phyloP scores from a whole-genome alignment of 2,329 filamentous ascomycete species.

The Ceratocystis cacaofunesta region DNA sequence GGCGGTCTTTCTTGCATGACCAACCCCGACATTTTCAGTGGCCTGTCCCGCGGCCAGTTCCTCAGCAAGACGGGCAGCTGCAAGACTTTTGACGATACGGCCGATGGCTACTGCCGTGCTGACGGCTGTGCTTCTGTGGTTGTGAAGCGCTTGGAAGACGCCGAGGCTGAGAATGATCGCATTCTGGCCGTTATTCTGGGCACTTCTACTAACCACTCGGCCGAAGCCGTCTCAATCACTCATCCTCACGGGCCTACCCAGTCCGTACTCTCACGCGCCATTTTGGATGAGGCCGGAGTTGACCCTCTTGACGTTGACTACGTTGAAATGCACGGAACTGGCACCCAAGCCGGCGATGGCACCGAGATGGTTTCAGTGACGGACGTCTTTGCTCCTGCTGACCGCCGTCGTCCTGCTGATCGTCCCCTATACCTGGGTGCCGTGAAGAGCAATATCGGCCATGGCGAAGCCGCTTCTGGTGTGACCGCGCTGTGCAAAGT shows the following conservation, averaged over 20 bases:
- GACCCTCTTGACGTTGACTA: slow-evolving; percentile 67
- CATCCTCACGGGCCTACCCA: slow-evolving; percentile 69
- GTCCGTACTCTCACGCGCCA: slow-evolving; percentile 51
- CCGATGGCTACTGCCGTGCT: slow-evolving; percentile 70
- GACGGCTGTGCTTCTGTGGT: slow-evolving; percentile 62
- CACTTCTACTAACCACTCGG: slow-evolving; percentile 66
- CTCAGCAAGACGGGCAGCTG: slow-evolving; percentile 62
- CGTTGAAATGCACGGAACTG: slow-evolving; percentile 81
- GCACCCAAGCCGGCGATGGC: slow-evolving; percentile 70
- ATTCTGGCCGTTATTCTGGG: slow-evolving; percentile 63
- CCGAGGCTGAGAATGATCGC: slow-evolving; percentile 60
- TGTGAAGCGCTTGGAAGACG: slow-evolving; percentile 67
- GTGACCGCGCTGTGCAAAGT: slow-evolving; percentile 49
- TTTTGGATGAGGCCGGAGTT: slow-evolving; percentile 58
- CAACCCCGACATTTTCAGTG: slow-evolving; percentile 66
- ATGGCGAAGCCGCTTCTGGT: slow-evolving; percentile 47
- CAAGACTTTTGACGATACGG: slow-evolving; percentile 66
- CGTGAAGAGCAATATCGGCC: slow-evolving; percentile 50
- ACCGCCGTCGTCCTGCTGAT: slow-evolving; percentile 31
- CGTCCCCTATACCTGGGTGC: slow-evolving; percentile 47
- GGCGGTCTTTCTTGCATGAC: slow-evolving; percentile 67
- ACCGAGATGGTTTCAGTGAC: slow-evolving; percentile 70
- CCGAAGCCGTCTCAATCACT: slow-evolving; percentile 68
- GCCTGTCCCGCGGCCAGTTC: slow-evolving; percentile 62
- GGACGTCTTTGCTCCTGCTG: slow-evolving; percentile 34